Evolutionary conservation across 1,284 basidiomycete genomes (phyloP), one percentile per base, ranked within the genome.

Genomic region (Takashimella koratensis): DNA sequence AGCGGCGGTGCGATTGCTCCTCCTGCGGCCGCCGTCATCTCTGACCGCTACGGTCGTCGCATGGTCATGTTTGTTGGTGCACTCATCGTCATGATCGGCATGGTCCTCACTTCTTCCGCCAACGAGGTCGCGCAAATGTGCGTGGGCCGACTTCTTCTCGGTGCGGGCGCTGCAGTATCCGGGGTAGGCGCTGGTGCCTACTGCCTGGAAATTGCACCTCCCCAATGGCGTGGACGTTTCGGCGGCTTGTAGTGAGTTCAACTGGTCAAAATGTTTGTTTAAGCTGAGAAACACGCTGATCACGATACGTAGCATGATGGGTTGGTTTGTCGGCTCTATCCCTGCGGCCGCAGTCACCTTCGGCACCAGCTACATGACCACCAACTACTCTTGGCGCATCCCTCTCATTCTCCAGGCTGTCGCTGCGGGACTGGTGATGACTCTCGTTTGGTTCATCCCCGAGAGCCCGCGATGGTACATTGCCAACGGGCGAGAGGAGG

Each of bases 151-250:
- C 62, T 78, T 23, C 48, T 79, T 4, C 66, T 79, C 21, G 78
- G 78, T 3, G 46, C 63, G 27, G 76, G 70, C 4, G 70, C 76
- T 23, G 67, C 72, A 1, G 63, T 74, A 45, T 80, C 53, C 66
- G 61, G 79, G 45, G 76, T 79, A 11, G 77, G 80, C 19, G 81
- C 81, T 6, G 81, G 81, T 5, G 73, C 77, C 8, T 80, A 79
- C 66, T 76, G 73, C 23, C 74, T 77, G 49, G 79, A 84, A 63
- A 81, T 85, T 72, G 79, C 82, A 10, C 83, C 83, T 39, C 83
- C 83, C 16, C 82, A 84, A 70, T 85, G 83, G 83, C 77, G 83
- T 60, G 83, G 83, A 49, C 78, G 81, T 23, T 73, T 82, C 62
- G 82, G 82, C 21, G 82, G 80, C 53, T 39, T 57, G 45, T 61